Conservation (phyloP, 768 basidiomycete genomes). For the Russula foetens region DNA sequence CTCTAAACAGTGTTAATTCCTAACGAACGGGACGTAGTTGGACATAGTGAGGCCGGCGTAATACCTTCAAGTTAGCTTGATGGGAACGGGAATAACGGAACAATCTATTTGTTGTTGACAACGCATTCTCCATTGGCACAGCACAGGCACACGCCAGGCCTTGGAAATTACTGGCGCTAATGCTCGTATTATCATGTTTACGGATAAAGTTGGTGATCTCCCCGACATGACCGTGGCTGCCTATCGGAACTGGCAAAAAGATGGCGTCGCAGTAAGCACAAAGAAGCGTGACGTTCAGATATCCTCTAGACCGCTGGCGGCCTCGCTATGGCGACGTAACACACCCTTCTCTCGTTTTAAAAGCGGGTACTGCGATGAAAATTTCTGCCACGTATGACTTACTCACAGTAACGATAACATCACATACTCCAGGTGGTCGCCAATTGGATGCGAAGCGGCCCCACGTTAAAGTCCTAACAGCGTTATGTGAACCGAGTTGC, state of each 20-base stretch:
- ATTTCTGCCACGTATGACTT: background rate
- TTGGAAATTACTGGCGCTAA: background rate
- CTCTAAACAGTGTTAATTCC: background rate
- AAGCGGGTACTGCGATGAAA: background rate
- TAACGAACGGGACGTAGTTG: background rate
- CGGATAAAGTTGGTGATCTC: background rate
- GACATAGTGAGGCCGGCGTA: background rate
- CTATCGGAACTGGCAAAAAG: background rate
- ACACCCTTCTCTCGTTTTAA: background rate
- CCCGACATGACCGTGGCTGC: background rate
- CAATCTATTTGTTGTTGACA: background rate
- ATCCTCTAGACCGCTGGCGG: background rate
- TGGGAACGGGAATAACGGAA: background rate
- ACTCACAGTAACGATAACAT: conserved; percentile 4
- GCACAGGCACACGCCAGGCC: background rate
- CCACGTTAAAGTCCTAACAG: conserved; percentile 13
- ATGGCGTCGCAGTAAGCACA: background rate
- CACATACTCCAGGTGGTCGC: background rate
- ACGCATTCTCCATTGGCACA: background rate
- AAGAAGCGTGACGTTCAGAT: background rate
- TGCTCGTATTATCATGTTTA: background rate
- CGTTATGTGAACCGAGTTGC: background rate
- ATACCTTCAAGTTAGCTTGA: background rate
- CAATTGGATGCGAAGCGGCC: background rate
- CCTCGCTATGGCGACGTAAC: background rate